Conservation (phyloP, 2,329 filamentous ascomycete species). For the Fusarium dlaminii region DNA sequence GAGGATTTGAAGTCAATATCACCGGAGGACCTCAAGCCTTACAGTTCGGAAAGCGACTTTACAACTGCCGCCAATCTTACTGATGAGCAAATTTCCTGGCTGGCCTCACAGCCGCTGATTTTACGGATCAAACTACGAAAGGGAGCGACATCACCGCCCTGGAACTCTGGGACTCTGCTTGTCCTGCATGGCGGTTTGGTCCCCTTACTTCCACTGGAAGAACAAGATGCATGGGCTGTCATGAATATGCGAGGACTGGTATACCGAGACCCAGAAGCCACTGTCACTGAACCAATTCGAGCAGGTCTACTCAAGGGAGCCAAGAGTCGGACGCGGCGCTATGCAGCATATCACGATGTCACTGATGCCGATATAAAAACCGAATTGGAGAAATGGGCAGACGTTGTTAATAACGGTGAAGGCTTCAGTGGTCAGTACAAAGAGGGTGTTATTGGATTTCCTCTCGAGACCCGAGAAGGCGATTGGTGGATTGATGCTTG, state of each 20-base stretch:
- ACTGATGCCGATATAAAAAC: background rate
- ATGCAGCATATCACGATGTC: background rate
- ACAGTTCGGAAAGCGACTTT: slow-evolving; percentile 29
- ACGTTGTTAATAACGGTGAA: background rate
- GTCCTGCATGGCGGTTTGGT: slow-evolving; percentile 86
- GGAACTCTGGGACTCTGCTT: slow-evolving; percentile 47
- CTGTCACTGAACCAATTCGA: slow-evolving; percentile 2
- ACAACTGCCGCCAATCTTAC: slow-evolving; percentile 21
- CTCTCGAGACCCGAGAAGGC: slow-evolving; percentile 22
- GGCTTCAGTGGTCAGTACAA: background rate
- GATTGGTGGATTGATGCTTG: slow-evolving; percentile 32
- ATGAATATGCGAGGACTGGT: slow-evolving; percentile 90
- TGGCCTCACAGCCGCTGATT: slow-evolving; percentile 21
- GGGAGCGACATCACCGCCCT: slow-evolving; percentile 6
- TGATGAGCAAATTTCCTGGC: slow-evolving; percentile 19
- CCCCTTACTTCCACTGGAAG: slow-evolving; percentile 72
- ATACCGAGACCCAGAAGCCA: slow-evolving; percentile 45
- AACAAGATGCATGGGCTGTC: slow-evolving; percentile 76
- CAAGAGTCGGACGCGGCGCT: slow-evolving; percentile 12
- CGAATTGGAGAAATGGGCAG: background rate
- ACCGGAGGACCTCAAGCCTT: slow-evolving; percentile 19
- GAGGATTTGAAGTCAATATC: background rate
- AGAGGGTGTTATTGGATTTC: background rate
- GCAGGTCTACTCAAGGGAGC: slow-evolving; percentile 25
- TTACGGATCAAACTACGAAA: slow-evolving; percentile 17